These are phyloP conservation scores for Periconia digitata DNA, from an alignment of 2,329 filamentous ascomycete genomes.

Conservation along the genomic window DNA sequence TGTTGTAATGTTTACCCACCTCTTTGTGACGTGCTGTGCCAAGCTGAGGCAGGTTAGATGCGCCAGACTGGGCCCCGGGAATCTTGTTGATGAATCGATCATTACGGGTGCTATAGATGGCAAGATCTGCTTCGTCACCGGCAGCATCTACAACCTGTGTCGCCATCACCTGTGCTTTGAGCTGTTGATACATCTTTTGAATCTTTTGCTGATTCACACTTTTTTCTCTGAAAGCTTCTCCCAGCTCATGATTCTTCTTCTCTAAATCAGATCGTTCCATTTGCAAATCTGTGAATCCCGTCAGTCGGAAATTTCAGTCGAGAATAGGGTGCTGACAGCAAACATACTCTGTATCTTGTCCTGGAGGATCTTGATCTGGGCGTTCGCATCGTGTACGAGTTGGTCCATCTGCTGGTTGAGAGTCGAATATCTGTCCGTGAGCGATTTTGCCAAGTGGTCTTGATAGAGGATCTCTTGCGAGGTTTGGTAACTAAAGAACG, in stretches of 20 bases:
- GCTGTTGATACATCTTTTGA: constrained; percentile 61
- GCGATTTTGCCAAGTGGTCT: constrained; percentile 68
- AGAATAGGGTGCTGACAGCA: not conserved
- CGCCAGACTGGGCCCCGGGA: constrained; percentile 30
- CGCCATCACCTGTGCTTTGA: constrained; percentile 59
- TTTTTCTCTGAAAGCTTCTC: constrained; percentile 69
- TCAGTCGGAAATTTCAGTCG: not conserved
- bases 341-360: constrained; percentile 63
- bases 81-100: constrained; percentile 34
- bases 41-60: constrained; percentile 22
- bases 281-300: constrained; percentile 53
- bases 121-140: constrained; percentile 47
- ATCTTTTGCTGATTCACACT: constrained; percentile 67
- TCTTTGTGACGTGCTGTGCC: constrained; percentile 14
- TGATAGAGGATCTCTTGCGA: constrained; percentile 84
- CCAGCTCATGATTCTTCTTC: constrained; percentile 72
- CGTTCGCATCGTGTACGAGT: constrained; percentile 72
- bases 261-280: constrained; percentile 64
- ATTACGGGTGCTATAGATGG: constrained; percentile 28
- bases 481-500: constrained; percentile 85
- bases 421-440: constrained; percentile 70
- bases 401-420: constrained; percentile 71
- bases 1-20: constrained; percentile 18
- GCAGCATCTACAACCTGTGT: constrained; percentile 58
- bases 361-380: constrained; percentile 68